A percentile compares a stretch with the other conserved stretches of the same genome.
phyloP scores from a whole-genome alignment of 2,329 filamentous ascomycete genomes.

The Penicillium sp. region DNA sequence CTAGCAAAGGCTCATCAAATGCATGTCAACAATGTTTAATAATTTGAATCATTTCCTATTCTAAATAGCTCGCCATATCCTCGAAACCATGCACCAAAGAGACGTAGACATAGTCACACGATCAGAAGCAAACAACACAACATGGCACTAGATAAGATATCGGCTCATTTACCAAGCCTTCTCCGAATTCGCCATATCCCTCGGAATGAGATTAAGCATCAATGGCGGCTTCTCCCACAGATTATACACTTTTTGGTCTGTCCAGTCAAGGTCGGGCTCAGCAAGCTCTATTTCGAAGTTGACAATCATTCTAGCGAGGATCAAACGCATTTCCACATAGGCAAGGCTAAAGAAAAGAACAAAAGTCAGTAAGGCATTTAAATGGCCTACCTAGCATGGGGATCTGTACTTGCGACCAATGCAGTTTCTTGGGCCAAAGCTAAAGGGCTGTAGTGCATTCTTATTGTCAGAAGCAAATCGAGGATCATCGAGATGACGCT shows the following conservation, averaged over 20 bases:
- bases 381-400: too few species aligned
- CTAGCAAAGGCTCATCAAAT: too few species aligned
- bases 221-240: slow-evolving; percentile 6
- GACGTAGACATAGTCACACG: not conserved
- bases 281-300: slow-evolving; percentile 3
- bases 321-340: slow-evolving; percentile 7
- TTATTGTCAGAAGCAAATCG: slow-evolving; percentile 27
- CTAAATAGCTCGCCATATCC: not conserved
- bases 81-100: not conserved
- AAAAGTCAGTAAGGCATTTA: not conserved
- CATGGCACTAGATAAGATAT: not conserved
- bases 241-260: not conserved
- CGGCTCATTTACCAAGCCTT: not conserved
- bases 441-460: slow-evolving; percentile 29
- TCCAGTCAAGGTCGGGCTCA: slow-evolving; percentile 1
- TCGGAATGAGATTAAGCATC: not conserved
- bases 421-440: slow-evolving; percentile 27
- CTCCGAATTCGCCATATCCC: slow-evolving; percentile 17
- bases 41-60: not conserved
- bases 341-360: not conserved
- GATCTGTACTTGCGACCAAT: slow-evolving; percentile 18
- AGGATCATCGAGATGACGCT: slow-evolving; percentile 22
- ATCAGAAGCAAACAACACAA: not conserved
- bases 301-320: slow-evolving; percentile 2
- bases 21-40: not conserved